These are phyloP conservation scores for Talaromyces sp. DNA, from an alignment of 2,329 filamentous ascomycete genomes.

Conservation along the genomic window DNA sequence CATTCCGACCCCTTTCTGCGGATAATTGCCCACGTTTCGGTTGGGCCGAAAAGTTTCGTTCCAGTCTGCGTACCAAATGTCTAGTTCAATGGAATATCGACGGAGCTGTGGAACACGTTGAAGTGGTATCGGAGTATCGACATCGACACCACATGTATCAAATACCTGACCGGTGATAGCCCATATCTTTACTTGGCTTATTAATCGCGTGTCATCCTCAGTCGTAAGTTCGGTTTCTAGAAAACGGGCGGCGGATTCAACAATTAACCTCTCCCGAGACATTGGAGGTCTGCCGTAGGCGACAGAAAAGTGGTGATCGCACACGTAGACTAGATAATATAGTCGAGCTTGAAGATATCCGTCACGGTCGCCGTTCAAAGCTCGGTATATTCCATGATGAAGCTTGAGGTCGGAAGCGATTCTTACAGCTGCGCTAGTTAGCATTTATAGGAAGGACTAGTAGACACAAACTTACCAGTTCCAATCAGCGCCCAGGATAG, in stretches of 20 bases:
- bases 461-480: not conserved
- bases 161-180: conserved; percentile 31
- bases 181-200: conserved; percentile 35
- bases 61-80: conserved; percentile 21
- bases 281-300: conserved; percentile 36
- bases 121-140: conserved; percentile 23
- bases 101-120: conserved; percentile 22
- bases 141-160: conserved; percentile 33
- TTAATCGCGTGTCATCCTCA: conserved; percentile 33
- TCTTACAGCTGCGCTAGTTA: conserved; percentile 21
- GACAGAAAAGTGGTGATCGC: conserved; percentile 38
- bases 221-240: conserved; percentile 30
- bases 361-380: conserved; percentile 23
- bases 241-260: conserved; percentile 26
- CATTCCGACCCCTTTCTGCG: conserved; percentile 43
- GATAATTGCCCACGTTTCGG: conserved; percentile 42
- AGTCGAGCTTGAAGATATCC: conserved; percentile 26
- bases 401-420: conserved; percentile 25
- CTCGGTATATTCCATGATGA: conserved; percentile 24
- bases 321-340: conserved; percentile 37
- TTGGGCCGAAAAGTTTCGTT: conserved; percentile 25
- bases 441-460: not conserved
- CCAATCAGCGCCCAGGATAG: conserved; percentile 31
- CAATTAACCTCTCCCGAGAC: conserved; percentile 33
- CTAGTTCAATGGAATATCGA: conserved; percentile 17